Evolutionary conservation across 2,329 filamentous ascomycete genomes (phyloP).

Genomic region (Sclerotinia sclerotiorum): DNA sequence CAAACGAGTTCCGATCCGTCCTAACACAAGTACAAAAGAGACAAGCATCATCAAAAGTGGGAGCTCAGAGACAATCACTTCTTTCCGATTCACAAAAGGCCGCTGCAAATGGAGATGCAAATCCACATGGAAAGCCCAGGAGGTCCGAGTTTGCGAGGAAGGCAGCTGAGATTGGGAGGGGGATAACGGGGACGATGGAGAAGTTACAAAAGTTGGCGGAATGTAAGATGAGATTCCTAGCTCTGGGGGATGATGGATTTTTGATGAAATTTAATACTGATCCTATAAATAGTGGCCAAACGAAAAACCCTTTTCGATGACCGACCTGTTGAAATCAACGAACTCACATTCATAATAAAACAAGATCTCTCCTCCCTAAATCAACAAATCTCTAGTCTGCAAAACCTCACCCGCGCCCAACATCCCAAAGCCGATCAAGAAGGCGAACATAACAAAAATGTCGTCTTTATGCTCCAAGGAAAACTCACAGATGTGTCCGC

Average conservation of each 20-base stretch:
- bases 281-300: constrained; percentile 67
- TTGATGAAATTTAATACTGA: not conserved
- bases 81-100: constrained; percentile 72
- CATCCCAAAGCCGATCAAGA: constrained; percentile 74
- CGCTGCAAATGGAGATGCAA: constrained; percentile 53
- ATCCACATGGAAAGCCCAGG: constrained; percentile 48
- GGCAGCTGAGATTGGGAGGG: constrained; percentile 87
- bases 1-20: constrained; percentile 90
- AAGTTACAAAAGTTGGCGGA: constrained; percentile 93
- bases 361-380: constrained; percentile 87
- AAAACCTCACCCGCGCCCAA: constrained; percentile 72
- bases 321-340: constrained; percentile 92
- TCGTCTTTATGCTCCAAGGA: constrained; percentile 86
- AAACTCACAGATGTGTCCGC: constrained; percentile 89
- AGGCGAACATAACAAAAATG: constrained; percentile 97
- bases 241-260: not conserved
- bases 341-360: constrained; percentile 96
- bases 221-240: constrained; percentile 49
- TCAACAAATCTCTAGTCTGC: constrained; percentile 82
- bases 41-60: constrained; percentile 72
- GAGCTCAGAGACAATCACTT: constrained; percentile 77
- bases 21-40: constrained; percentile 80
- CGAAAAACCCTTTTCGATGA: constrained; percentile 97
- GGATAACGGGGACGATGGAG: constrained; percentile 88
- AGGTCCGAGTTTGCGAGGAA: constrained; percentile 90